phyloP scores from a whole-genome alignment of 176 grass and related monocot genomes.

The Otatea glauca region DNA sequence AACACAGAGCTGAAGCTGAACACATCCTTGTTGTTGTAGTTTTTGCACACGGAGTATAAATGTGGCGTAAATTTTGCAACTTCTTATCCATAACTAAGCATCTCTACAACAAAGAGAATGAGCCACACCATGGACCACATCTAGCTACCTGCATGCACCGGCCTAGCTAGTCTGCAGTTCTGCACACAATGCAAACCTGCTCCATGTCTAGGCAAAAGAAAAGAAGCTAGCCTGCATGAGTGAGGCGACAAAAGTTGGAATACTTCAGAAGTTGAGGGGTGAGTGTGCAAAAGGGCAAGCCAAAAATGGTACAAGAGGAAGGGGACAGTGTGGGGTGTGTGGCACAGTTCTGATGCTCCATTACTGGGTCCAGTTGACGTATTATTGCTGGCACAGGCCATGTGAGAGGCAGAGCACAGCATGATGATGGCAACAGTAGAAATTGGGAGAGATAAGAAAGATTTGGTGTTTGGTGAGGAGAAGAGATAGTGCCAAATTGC shows the following conservation, averaged over 20 bases:
- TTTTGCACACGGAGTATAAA: background rate
- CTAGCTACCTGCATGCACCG: background rate
- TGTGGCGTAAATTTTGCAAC: background rate
- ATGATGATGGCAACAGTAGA: slow-evolving; percentile 33
- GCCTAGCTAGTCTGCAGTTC: background rate
- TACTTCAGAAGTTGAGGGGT: background rate
- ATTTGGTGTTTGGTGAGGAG: background rate
- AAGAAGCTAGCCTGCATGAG: slow-evolving; percentile 6
- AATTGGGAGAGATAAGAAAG: background rate
- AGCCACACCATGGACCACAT: slow-evolving; percentile 47
- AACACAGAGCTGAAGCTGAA: background rate
- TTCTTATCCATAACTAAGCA: slow-evolving; percentile 26
- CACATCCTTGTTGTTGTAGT: background rate
- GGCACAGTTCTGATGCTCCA: slow-evolving; percentile 35
- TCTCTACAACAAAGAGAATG: slow-evolving; percentile 44
- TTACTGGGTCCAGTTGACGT: slow-evolving; percentile 43
- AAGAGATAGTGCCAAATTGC: background rate
- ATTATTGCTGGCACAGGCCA: slow-evolving; percentile 51
- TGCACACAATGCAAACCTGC: slow-evolving; percentile 1
- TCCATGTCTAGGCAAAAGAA: background rate
- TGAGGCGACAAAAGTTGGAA: background rate
- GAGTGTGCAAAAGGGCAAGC: background rate
- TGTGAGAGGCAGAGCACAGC: slow-evolving; percentile 40
- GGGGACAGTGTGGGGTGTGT: background rate
- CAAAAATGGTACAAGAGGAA: background rate